Base-by-base conservation (phyloP, 371 early-diverging fungal genomes). In the Umbelopsis sp. region DNA sequence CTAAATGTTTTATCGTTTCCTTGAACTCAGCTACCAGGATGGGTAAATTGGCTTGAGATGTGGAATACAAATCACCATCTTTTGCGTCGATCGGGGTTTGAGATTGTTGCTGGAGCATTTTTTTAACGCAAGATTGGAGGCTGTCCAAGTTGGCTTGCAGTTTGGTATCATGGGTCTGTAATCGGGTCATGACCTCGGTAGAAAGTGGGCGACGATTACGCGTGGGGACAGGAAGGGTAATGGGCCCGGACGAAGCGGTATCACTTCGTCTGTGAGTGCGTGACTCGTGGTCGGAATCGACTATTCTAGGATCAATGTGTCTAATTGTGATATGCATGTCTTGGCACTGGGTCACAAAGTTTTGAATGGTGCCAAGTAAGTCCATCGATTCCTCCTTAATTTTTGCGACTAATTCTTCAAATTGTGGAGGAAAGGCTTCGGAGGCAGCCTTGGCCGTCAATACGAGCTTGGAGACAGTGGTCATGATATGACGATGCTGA, bases 401-500 rank as follows among this genome's bases (percentile, higher is more conserved):
- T 8, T 57, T 57, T 16, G 14, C 73, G 0, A 67, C 25, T 18
- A 75, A 22, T 3, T 73, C 64, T 18, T 63, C 66, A 70, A n/a
- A 50, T 57, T 65, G 48, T 14, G 12, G 25, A 4, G 50, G 44
- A 93, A 89, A 92, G 32, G 88, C 84, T 35, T 86, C 89, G 3
- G 88, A 78, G 0, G 94, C 94, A 44, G 92, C 84, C 66, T 93
- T 92, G 6, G 96, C 89, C 9, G 93, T 84, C 38, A 96, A 81
- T 18, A 92, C 86, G 67, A 96, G 77, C 63, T 92, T 93, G 35
- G 92, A 90, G 48, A 96, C 84, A 1, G 91, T 78, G 18, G 89
- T 88, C 82, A 93, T 90, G 62, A 96, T 87, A 38, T 87, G 83
- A 11, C 89, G 86, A 78, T 96, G 93, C 67, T 91, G 88, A 44